Percentiles rank a stretch among this genome's conserved stretches.
phyloP scores from a whole-genome alignment of 768 basidiomycete genomes.

The Auricularia auricula-judae region DNA sequence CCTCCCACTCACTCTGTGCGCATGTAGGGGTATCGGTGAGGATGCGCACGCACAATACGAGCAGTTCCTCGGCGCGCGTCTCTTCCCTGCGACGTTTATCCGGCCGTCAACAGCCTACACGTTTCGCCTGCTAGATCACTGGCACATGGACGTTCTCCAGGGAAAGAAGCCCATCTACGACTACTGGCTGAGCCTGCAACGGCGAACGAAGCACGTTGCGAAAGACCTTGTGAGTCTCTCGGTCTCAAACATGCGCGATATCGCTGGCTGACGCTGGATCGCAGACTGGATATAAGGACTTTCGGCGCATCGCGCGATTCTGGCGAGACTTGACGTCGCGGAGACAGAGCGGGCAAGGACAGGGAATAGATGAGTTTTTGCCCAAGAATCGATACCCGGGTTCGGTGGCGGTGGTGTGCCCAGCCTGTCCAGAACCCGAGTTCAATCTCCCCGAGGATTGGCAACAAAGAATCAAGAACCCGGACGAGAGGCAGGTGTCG shows the following conservation, averaged over 20 bases:
- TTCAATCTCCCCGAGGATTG: constrained; percentile 4
- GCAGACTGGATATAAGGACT: constrained; percentile 4
- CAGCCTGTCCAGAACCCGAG: constrained; percentile 4
- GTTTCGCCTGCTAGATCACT: not conserved
- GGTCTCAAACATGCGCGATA: not conserved
- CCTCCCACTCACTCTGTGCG: not conserved
- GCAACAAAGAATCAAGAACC: not conserved
- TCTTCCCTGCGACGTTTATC: not conserved
- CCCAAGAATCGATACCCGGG: not conserved
- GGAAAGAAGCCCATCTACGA: constrained; percentile 4
- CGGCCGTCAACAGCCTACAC: not conserved
- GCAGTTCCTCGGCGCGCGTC: not conserved
- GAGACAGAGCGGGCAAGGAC: constrained; percentile 4
- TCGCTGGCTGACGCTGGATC: not conserved
- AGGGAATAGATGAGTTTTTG: not conserved
- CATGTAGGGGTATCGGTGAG: not conserved
- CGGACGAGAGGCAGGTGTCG: too few relatives aligned
- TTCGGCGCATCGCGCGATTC: not conserved
- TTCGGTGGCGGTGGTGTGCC: constrained; percentile 6
- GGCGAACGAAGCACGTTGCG: not conserved
- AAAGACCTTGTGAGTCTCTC: not conserved
- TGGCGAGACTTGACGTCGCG: constrained; percentile 1
- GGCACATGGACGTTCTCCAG: constrained; percentile 1
- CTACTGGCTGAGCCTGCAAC: constrained; percentile 1
- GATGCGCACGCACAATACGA: not conserved